Evolutionary conservation across 1,139 yeast genomes (phyloP).

Genomic region (Zygotorulaspora mrakii): DNA sequence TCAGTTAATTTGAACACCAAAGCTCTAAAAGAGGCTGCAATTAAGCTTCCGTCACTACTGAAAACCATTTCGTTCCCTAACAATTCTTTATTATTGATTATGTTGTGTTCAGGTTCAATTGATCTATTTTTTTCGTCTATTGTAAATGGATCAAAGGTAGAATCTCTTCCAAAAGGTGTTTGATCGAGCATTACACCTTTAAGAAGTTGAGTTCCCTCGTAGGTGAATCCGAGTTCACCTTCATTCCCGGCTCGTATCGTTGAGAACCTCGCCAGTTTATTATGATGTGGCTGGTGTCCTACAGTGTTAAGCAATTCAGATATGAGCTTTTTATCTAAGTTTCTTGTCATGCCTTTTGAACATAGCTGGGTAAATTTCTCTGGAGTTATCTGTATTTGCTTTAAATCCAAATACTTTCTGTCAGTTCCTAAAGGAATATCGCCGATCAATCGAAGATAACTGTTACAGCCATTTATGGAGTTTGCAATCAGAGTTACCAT

Average conservation of each 20-base stretch:
- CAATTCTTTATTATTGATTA: slow-evolving; percentile 31
- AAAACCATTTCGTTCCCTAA: slow-evolving; percentile 44
- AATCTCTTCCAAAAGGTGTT: slow-evolving; percentile 45
- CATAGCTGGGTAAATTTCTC: slow-evolving; percentile 59
- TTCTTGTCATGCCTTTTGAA: slow-evolving; percentile 56
- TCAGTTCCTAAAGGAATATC: slow-evolving; percentile 66
- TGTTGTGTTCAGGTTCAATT: slow-evolving; percentile 16
- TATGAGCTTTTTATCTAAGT: slow-evolving; percentile 33
- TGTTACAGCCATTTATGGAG: slow-evolving; percentile 47
- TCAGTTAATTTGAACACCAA: slow-evolving; percentile 68
- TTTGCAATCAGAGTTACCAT: slow-evolving; percentile 57
- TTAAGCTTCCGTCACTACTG: slow-evolving; percentile 50
- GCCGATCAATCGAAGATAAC: slow-evolving; percentile 55
- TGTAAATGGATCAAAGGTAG: slow-evolving; percentile 38
- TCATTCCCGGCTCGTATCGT: slow-evolving; percentile 57
- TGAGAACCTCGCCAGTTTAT: slow-evolving; percentile 48
- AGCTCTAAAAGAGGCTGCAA: slow-evolving; percentile 80
- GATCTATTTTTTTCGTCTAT: slow-evolving; percentile 25
- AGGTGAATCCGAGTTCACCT: slow-evolving; percentile 50
- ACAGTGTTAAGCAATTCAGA: slow-evolving; percentile 27
- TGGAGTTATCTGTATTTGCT: slow-evolving; percentile 55
- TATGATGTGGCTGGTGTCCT: slow-evolving; percentile 16
- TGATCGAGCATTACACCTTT: slow-evolving; percentile 38
- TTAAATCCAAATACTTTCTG: slow-evolving; percentile 71
- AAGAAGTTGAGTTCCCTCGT: slow-evolving; percentile 55